Base-by-base conservation (phyloP, 345 rosid species). In the Pugionium dolabratum region DNA sequence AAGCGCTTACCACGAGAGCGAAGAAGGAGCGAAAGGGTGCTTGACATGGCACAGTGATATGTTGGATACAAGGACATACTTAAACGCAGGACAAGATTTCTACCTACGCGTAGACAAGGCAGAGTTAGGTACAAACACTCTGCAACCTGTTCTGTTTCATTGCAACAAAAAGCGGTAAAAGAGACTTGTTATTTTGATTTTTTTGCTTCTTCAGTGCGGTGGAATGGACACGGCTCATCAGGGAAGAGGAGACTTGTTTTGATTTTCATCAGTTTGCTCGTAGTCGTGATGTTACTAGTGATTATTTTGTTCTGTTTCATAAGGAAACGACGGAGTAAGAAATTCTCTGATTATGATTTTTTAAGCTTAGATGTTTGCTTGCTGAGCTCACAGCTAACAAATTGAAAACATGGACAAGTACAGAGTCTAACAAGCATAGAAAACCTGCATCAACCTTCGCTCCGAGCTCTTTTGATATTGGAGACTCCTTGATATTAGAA, bases 1-100 rank as follows among this genome's bases (percentile, higher is more conserved):
- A 1, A 69, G 71, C n/a, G 82, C 88, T 26, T 72, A 78, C 64
- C 62, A 72, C n/a, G 79, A 72, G n/a, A 67, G 31, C 4, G 57
- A 67, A 10, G 75, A 68, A 6, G 86, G 81, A 55, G 50, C 3
- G 1, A 48, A 4, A 5, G 91, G 92, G 3, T 87, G 94, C 66
- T 70, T 87, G 69, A 78, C 69, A 0, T 87, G 90, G 86, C 75
- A 79, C 3, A 84, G 82, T 0, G 69, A 73, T 50, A 64, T 86
- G 66, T 39, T 75, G 30, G 91, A 85, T 68, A 67, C 76, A 2
- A 71, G 79, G 33, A 77, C 75, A 1, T 84, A 57, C 29, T 2
- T 78, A 1, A 76, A 30, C 37, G 51, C 61, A 0, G 91, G 91
- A 44, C 86, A 80, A 32, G 84, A 89, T 69, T 75, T 85, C 3